Base-by-base conservation (phyloP, 2,329 filamentous ascomycete genomes). In the Aspergillaceae sp. region DNA sequence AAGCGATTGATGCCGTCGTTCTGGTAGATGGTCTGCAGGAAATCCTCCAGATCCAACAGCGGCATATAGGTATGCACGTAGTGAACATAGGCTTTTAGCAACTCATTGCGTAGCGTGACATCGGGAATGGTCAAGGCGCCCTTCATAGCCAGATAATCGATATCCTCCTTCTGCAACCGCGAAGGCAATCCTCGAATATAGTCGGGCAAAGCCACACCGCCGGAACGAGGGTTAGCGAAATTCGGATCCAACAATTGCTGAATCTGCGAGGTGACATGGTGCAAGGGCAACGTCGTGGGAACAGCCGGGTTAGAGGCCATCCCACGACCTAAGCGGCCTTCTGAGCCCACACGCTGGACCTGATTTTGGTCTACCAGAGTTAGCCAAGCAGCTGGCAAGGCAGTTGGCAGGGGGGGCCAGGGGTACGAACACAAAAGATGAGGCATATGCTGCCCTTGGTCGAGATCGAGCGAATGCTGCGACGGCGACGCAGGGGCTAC, bases 11-110 rank as follows among this genome's bases (percentile, higher is more conserved):
- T 74, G 9, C 86, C 86, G 62, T 92, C 84, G 76, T 62, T 80
- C 68, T 63, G 80, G 66, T 59, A 83, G 59, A 71, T 87, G 2
- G 65, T 65, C 46, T 65, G 64, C 7, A 83, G 60, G 47, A 83
- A 78, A 30, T 82, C 78, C 51, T 80, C 74, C 41, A 83, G 57
- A 49, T 83, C 88, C 51, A 96, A 71, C 30, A 95, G 73, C 27
- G 91, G 91, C 87, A 96, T 95, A 64, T 87, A 96, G 1, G 90
- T 88, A 64, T 96, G 86, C 5, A 96, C 88, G 63, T 85, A 95
- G 69, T 95, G 86, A 50, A 91, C 77, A 58, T 92, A 96, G 35
- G 82, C 82, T 56, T 83, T 82, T 10, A 97, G 72, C 38, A 96
- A 75, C 48, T 89, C 88, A 63, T 86, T 87, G 58, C 91, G 86